Percentiles rank a stretch among this genome's conserved stretches.
Evolutionary conservation across 2,329 filamentous ascomycete genomes (phyloP).

Genomic region (Botrytis medusae): DNA sequence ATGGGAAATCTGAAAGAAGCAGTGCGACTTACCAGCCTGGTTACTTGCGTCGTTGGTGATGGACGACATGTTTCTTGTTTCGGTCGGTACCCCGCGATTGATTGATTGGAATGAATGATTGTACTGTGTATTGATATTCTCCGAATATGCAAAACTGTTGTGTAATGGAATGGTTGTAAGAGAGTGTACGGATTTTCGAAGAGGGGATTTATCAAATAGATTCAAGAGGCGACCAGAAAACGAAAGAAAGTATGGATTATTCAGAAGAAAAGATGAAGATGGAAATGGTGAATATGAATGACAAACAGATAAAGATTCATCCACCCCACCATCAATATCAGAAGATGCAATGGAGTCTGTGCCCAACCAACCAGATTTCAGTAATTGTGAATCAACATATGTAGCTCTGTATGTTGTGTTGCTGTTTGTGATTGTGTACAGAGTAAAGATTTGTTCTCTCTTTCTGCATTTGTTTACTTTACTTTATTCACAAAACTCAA

Average conservation of each 20-base stretch:
- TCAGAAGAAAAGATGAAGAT: neutral
- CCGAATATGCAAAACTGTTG: constrained; percentile 7
- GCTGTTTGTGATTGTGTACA: neutral
- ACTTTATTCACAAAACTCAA: neutral
- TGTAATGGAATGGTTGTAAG: constrained; percentile 5
- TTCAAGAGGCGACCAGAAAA: neutral
- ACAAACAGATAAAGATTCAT: neutral
- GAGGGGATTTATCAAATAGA: neutral
- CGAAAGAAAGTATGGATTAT: neutral
- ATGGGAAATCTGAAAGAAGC: neutral
- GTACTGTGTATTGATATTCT: neutral
- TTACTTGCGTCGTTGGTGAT: neutral
- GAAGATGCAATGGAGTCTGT: neutral
- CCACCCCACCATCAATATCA: neutral
- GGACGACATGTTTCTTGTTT: constrained; percentile 5
- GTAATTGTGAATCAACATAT: neutral
- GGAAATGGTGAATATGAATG: no score
- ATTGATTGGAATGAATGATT: neutral
- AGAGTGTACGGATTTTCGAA: constrained; percentile 6
- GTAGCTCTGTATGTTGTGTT: neutral
- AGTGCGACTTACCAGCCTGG: constrained; percentile 12
- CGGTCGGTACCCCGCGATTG: constrained; percentile 8
- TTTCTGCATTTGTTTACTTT: neutral
- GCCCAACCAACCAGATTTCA: neutral
- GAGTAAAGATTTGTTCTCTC: neutral